Evolutionary conservation across 2,329 filamentous ascomycete species (phyloP), one percentile per base, ranked within the genome.

Genomic region (Diaporthe amygdali): DNA sequence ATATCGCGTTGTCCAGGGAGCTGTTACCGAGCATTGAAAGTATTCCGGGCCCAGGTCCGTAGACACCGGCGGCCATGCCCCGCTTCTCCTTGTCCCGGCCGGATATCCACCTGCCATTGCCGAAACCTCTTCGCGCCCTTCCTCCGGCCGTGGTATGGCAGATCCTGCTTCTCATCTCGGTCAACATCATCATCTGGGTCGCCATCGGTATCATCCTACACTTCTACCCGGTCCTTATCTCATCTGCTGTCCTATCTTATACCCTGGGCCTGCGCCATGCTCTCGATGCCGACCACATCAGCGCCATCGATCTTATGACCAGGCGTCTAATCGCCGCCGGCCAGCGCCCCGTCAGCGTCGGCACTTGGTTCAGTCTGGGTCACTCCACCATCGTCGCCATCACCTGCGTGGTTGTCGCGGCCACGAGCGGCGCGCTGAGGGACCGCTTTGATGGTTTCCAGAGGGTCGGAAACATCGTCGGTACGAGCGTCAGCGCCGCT

Each of bases 301-400:
- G 83, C 76, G 96, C 95, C 74, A 99, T 98, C 77, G 96, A 98
- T 82, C 88, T 98, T 46, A 97, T 97, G 92, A 98, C 96, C 0
- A 89, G 96, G 3, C 91, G 96, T 8, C 89, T 98, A 30, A 90
- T 98, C 46, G 95, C 95, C 0, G 89, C 93, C 0, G 95, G 94
- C 22, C 94, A 96, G 78, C 90, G 90, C 2, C 95, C 96, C 2
- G 95, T 97, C 14, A 96, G 95, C 0, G 96, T 98, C 1, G 96
- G 96, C 52, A 97, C 94, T 1, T 98, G 94, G 80, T 98, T 99
- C 85, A 96, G 93, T 0, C 88, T 98, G 0, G 96, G 96, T 0
- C 96, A 98, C 82, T 97, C 93, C 30, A 98, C 96, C 3, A 94
- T 98, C 76, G 96, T 98, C 30, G 86, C 98, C 70, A 85, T 97